Conservation (phyloP, 2,329 filamentous ascomycete genomes). For the Shiraia bambusicola region DNA sequence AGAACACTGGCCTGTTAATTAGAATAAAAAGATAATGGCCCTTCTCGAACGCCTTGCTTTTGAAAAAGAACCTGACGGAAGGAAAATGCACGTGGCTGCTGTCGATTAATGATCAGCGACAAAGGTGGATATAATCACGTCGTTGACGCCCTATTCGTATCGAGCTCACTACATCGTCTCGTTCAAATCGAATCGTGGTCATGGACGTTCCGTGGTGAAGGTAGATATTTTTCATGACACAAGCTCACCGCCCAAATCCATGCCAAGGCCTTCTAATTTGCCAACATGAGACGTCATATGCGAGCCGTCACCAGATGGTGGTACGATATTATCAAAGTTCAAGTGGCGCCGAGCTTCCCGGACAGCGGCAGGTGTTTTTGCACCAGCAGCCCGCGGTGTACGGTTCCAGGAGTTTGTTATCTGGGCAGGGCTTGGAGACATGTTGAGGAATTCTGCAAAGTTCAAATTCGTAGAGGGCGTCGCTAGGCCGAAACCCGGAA, state of each 20-base stretch:
- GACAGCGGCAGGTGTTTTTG: slow-evolving; percentile 68
- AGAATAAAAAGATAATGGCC: slow-evolving; percentile 1
- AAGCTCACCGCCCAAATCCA: slow-evolving; percentile 68
- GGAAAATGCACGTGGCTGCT: slow-evolving; percentile 4
- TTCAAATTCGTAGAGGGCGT: slow-evolving; percentile 88
- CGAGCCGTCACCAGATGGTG: slow-evolving; percentile 54
- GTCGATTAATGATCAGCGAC: slow-evolving; percentile 4
- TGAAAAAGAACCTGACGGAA: slow-evolving; percentile 11
- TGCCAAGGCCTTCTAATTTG: slow-evolving; percentile 58
- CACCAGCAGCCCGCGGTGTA: slow-evolving; percentile 53
- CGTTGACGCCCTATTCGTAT: slow-evolving; percentile 15
- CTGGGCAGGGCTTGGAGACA: slow-evolving; percentile 93
- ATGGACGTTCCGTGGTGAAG: slow-evolving; percentile 1
- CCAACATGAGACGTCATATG: slow-evolving; percentile 38
- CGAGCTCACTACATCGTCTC: slow-evolving; percentile 26
- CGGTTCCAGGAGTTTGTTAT: slow-evolving; percentile 65
- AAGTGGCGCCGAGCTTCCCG: slow-evolving; percentile 73
- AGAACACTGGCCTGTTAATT: slow-evolving; percentile 3
- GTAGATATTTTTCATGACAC: slow-evolving; percentile 45
- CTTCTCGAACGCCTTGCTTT: slow-evolving; percentile 26
- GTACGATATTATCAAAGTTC: slow-evolving; percentile 77
- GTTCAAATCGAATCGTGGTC: slow-evolving; percentile 1
- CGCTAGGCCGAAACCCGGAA: slow-evolving; percentile 63
- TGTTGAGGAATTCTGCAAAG: slow-evolving; percentile 95
- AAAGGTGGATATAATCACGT: slow-evolving; percentile 4